Evolutionary conservation across 2,329 filamentous ascomycete genomes (phyloP).

Genomic region (Ascochyta viciae-villosae): DNA sequence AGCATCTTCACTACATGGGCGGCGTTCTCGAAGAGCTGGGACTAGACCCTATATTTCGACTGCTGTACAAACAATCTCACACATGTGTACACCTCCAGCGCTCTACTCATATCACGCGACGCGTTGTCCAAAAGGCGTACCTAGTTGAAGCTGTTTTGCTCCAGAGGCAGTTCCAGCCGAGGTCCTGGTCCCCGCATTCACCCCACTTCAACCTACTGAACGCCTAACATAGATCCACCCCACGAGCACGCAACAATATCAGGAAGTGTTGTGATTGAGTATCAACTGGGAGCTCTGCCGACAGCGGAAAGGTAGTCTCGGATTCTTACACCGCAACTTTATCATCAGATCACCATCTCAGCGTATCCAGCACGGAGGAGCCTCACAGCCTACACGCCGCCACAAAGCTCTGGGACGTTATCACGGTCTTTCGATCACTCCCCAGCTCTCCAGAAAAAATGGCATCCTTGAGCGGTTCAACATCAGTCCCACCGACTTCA

Average conservation of each 20-base stretch:
- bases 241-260: conserved; percentile 12
- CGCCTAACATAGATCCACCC: conserved; percentile 11
- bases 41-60: conserved; percentile 10
- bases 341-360: background rate
- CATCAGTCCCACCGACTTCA: conserved; percentile 11
- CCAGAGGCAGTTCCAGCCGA: conserved; percentile 7
- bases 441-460: background rate
- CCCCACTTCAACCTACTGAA: conserved; percentile 12
- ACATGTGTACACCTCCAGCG: background rate
- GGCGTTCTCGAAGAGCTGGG: conserved; percentile 10
- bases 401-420: background rate
- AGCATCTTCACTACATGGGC: conserved; percentile 8
- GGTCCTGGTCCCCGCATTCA: conserved; percentile 14
- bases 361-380: background rate
- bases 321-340: background rate
- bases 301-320: background rate
- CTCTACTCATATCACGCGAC: background rate
- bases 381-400: background rate
- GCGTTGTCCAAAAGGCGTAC: background rate
- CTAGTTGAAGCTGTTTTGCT: background rate
- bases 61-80: conserved; percentile 11
- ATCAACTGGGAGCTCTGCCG: background rate
- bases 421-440: background rate
- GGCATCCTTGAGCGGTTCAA: conserved; percentile 12
- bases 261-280: conserved; percentile 5